phyloP scores from a whole-genome alignment of 495 filamentous ascomycete genomes.

The Penicillium chermesinum region DNA sequence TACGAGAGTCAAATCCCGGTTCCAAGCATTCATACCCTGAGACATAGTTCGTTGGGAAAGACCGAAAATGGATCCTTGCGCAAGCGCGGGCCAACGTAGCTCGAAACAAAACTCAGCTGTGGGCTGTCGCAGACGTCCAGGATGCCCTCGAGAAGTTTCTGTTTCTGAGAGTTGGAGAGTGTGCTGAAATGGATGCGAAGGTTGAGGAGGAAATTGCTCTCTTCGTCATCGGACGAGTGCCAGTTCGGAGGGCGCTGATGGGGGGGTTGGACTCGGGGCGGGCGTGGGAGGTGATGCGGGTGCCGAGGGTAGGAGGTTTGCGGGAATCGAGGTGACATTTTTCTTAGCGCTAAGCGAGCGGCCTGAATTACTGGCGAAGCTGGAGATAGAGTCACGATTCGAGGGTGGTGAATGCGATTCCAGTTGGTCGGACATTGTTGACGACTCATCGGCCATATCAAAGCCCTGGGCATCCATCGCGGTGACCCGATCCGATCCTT shows the following conservation, averaged over 20 bases:
- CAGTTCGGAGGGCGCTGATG: constrained; percentile 55
- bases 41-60: constrained; percentile 85
- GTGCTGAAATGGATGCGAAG: constrained; percentile 52
- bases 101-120: constrained; percentile 88
- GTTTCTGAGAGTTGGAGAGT: constrained; percentile 49
- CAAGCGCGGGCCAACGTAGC: constrained; percentile 83
- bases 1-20: background rate
- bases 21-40: constrained; percentile 68
- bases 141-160: constrained; percentile 71
- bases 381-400: constrained; percentile 31
- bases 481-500: constrained; percentile 7
- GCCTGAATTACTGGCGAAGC: constrained; percentile 37
- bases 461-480: constrained; percentile 31
- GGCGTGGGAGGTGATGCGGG: constrained; percentile 66
- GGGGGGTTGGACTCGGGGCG: constrained; percentile 62
- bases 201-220: constrained; percentile 51
- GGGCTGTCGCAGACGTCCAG: constrained; percentile 90
- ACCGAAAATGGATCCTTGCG: constrained; percentile 93
- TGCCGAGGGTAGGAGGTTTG: constrained; percentile 59
- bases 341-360: constrained; percentile 50
- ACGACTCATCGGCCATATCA: constrained; percentile 26
- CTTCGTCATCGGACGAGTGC: constrained; percentile 52
- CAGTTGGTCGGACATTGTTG: constrained; percentile 30
- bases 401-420: constrained; percentile 25
- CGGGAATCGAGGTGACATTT: constrained; percentile 47